A percentile compares a stretch with the other conserved stretches of the same genome.
phyloP scores from a whole-genome alignment of 148 eudicot genomes.

The Silene uniflora region DNA sequence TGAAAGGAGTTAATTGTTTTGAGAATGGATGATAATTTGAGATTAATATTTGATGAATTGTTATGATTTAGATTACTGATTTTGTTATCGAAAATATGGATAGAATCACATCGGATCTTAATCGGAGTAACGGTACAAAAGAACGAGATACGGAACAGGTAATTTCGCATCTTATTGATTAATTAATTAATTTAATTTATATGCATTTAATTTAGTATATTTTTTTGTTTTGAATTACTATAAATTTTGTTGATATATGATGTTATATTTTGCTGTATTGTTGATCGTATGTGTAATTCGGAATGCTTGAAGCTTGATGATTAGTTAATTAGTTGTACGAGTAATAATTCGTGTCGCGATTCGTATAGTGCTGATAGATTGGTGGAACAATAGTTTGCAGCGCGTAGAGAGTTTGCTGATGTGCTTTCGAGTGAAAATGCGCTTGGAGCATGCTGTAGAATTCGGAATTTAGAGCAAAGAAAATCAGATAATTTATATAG shows the following conservation, averaged over 20 bases:
- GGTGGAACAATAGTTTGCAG: not conserved
- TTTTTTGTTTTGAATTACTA: not conserved
- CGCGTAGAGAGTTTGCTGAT: not conserved
- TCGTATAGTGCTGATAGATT: not conserved
- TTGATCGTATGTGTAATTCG: not conserved
- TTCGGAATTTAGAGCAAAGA: not conserved
- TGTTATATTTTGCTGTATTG: not conserved
- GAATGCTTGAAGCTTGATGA: not conserved
- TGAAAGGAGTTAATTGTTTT: constrained; percentile 36
- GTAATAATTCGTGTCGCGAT: not conserved
- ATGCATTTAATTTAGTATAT: not conserved
- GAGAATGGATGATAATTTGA: constrained; percentile 35
- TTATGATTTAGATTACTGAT: constrained; percentile 7
- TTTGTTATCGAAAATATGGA: constrained; percentile 21
- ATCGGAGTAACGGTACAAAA: constrained; percentile 45
- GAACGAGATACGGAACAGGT: constrained; percentile 84
- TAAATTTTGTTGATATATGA: not conserved
- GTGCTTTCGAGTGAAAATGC: not conserved
- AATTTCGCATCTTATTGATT: constrained; percentile 11
- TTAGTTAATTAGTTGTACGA: not conserved
- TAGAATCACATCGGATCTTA: constrained; percentile 59
- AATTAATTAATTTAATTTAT: not conserved
- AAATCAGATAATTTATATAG: not conserved
- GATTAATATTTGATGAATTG: not conserved
- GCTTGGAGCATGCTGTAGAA: no score